Evolutionary conservation across 148 eudicot species (phyloP), one percentile per base, ranked within the genome.

Genomic region (Tetragonia tetragonoides): DNA sequence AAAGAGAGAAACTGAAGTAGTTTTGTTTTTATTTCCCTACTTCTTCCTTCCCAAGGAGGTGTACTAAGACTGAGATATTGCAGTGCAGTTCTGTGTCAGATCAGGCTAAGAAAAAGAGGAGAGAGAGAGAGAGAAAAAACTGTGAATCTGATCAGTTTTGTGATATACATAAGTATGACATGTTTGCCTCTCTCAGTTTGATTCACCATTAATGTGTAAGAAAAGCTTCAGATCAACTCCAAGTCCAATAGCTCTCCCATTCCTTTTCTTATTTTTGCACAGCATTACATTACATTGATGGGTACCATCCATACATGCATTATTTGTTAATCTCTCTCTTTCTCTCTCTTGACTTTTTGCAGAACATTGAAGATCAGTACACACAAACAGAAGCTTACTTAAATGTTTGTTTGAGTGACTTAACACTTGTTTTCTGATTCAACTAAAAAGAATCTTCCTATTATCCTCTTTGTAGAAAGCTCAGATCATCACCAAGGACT

Each of bases 141-240:
- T 7, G 18, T 6, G 49, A 38, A n/a, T 10, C n/a, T 7, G n/a
- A 46, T 15, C n/a, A 41, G 41, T 16, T 3, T 24, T 5, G 7
- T 72, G 42, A 51, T 69, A 47, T n/a, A 69, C 62, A 53, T 72
- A 54, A 63, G 57, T 53, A 71, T 40, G 59, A 63, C 68, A 54
- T 79, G 0, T 73, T 79, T 65, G n/a, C 24, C 66, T 73, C 14
- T 28, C 38, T 59, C 47, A 64, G 57, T 75, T 71, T 79, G 51
- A 24, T 73, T 79, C 77, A 66, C 77, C 77, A 79, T 79, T 79
- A 73, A 73, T 73, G 67, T 73, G 77, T 66, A 73, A 65, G 81
- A 73, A 69, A 72, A 66, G 73, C 65, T 73, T 73, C 77, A 73
- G 77, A 57, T 66, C 42, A 66, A 79, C 82, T 66, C 56, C 34